Evolutionary conservation across 1,139 yeast genomes (phyloP), one percentile per base, ranked within the genome.

Genomic region (Hansenula anomala): DNA sequence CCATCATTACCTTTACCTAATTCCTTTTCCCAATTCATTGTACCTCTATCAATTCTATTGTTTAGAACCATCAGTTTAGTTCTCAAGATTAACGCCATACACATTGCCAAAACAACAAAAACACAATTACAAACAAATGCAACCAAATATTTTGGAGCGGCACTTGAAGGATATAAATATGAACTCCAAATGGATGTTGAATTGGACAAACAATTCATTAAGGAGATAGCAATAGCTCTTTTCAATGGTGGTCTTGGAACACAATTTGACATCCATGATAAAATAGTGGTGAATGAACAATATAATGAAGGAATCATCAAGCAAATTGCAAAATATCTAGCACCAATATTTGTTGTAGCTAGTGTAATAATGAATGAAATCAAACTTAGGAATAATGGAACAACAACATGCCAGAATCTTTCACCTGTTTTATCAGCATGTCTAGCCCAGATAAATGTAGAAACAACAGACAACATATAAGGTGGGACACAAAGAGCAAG

Each of bases 401-500:
- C 45, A 4, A 66, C 60, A 30, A 73, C 71, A 47, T 77, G 82
- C 58, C 64, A 72, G 53, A 69, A 73, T 51, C 82, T 60, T 55
- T 77, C 82, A 20, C 79, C 78, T 1, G 76, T 67, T 42, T 64
- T 67, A 53, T 77, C 82, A 7, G 82, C 78, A 56, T 74, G 80
- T 47, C 71, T 64, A 4, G 81, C 74, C 74, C 78, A 73, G 15
- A 72, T 30, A 48, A 66, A 73, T 3, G 83, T 75, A 6, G 69
- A 61, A 16, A 75, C 60, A 14, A 77, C 78, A 0, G 81, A 80
- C 23, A 20, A 20, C 40, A 73, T 55, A 56, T 76, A 78, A 23
- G 83, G 83, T 30, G 83, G 83, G 30, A 78, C 82, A 5, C 82
- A 76, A 45, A 78, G 61, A 48, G 75, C 70, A 43, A 75, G 63